Conservation (phyloP, 2,329 filamentous ascomycete species). For the Fusarium continuum region DNA sequence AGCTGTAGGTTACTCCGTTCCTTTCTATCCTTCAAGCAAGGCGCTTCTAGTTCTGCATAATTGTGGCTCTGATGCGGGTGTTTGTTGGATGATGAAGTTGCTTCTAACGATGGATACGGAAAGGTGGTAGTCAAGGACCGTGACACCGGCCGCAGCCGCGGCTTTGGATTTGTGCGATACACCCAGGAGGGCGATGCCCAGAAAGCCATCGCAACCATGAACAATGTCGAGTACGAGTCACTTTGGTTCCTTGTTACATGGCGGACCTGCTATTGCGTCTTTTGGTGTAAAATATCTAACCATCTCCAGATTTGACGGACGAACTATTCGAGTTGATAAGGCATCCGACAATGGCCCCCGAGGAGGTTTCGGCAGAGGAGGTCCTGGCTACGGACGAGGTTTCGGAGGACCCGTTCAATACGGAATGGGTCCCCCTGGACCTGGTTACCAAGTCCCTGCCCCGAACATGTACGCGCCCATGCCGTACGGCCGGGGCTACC, state of each 20-base stretch:
- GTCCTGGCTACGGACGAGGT: constrained; percentile 50
- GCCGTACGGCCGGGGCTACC: constrained; percentile 52
- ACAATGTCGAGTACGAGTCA: constrained; percentile 82
- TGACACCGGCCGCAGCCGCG: constrained; percentile 94
- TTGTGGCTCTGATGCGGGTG: constrained; percentile 31
- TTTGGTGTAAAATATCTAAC: constrained; percentile 22
- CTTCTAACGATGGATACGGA: constrained; percentile 32
- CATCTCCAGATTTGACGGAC: constrained; percentile 32
- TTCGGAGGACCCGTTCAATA: constrained; percentile 55
- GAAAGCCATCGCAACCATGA: constrained; percentile 80
- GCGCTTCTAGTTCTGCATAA: constrained; percentile 32
- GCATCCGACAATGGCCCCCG: constrained; percentile 82
- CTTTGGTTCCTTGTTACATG: constrained; percentile 36
- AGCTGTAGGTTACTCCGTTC: constrained; percentile 74
- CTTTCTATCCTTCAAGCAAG: constrained; percentile 32
- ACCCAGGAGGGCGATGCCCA: constrained; percentile 78
- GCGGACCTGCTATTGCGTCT: constrained; percentile 6
- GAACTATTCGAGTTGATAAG: constrained; percentile 87
- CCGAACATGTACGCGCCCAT: constrained; percentile 52
- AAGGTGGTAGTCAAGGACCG: constrained; percentile 98
- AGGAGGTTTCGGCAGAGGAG: constrained; percentile 53
- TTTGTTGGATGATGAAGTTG: constrained; percentile 20
- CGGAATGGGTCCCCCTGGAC: constrained; percentile 50
- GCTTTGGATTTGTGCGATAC: constrained; percentile 97
- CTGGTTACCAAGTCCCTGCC: constrained; percentile 47